Conservation (phyloP, 164 flowering plant genomes). For the Magnolia kwangsiensis region DNA sequence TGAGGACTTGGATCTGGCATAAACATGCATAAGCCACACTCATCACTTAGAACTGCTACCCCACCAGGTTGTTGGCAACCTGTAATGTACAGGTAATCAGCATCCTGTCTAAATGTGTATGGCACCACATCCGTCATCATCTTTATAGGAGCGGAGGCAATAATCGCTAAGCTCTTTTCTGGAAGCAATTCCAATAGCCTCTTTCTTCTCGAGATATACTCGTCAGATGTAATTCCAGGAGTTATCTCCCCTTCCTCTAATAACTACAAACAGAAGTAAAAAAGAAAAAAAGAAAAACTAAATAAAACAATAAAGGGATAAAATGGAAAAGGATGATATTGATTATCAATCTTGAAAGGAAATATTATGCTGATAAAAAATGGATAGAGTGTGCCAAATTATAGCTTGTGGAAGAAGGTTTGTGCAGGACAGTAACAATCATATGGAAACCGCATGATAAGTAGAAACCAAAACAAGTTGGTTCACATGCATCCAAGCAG, state of each 20-base stretch:
- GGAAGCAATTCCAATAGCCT: conserved; percentile 79
- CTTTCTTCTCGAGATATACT: conserved; percentile 69
- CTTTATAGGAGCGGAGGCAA: conserved; percentile 89
- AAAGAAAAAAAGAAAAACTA: not conserved
- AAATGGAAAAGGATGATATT: not conserved
- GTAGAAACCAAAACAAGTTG: not conserved
- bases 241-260: conserved; percentile 78
- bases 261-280: conserved; percentile 35
- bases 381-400: not conserved
- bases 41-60: conserved; percentile 76
- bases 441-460: not conserved
- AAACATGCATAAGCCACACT: conserved; percentile 95
- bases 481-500: not conserved
- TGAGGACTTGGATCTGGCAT: conserved; percentile 76
- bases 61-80: conserved; percentile 99
- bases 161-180: conserved; percentile 69
- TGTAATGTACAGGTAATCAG: conserved; percentile 76
- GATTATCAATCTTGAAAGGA: not conserved
- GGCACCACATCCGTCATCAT: conserved; percentile 99
- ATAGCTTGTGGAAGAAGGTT: not conserved
- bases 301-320: not conserved
- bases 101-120: conserved; percentile 84
- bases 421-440: not conserved
- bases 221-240: conserved; percentile 69
- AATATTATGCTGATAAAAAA: not conserved